Evolutionary conservation across 2,329 filamentous ascomycete species (phyloP), one percentile per base, ranked within the genome.

Genomic region (Trichoderma sp.): DNA sequence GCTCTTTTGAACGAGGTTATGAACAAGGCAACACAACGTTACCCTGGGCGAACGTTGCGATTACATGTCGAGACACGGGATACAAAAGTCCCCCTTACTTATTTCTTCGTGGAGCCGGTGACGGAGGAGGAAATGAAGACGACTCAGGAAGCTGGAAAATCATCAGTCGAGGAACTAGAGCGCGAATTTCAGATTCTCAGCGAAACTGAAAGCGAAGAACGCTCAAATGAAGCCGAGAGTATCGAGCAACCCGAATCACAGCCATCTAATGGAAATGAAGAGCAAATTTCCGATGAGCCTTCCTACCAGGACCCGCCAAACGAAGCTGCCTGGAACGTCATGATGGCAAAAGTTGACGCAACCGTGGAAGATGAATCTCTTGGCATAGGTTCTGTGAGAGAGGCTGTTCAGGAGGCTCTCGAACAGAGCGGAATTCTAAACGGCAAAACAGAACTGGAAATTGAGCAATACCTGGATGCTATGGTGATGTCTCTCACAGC

Each of bases 91-190:
- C 89, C 93, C 0, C 91, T 93, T 79, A 95, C 98, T 90, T 96
- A 97, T 81, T 91, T 98, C 71, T 97, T 98, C 81, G 95, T 93
- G 16, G 93, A 97, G 83, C 95, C 97, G 4, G 92, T 98, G 71
- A 90, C 89, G 0, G 89, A 94, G 6, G 89, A 92, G 6, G 88
- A 94, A 71, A 94, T 97, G 77, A 86, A 93, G 21, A 83, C 85
- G 14, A 93, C 97, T n/a, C 96, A 98, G 82, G 89, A 87, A 27
- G 88, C 88, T 16, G 91, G 90, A 75, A 90, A 91, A 77, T 89
- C 87, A 21, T 89, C 90, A 41, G 89, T 95, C 27, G 91, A 93
- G 65, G 89, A 89, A 14, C 94, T 94, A 78, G 93, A 97, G 82
- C 87, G 87, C 53, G 84, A 87, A 16, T 88, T 94, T 18, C 85